A percentile compares a stretch with the other conserved stretches of the same genome.
Conservation (phyloP, 257 asterid species). For the Penstemon barbatus region DNA sequence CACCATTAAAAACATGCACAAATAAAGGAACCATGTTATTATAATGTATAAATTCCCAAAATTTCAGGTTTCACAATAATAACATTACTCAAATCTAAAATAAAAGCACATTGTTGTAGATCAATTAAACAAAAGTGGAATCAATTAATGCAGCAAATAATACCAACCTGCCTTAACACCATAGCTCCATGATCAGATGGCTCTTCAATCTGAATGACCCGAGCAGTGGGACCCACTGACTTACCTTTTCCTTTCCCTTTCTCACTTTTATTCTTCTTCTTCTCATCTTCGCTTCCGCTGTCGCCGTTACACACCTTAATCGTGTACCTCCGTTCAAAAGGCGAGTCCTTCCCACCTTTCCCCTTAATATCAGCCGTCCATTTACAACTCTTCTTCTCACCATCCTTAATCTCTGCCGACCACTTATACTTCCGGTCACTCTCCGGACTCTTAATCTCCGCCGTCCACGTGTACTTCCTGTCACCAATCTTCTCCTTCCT, state of each 20-base stretch:
- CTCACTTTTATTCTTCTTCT: slow-evolving; percentile 35
- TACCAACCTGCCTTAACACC: slow-evolving; percentile 71
- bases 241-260: slow-evolving; percentile 41
- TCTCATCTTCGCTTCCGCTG: slow-evolving; percentile 29
- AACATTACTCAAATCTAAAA: no score
- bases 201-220: slow-evolving; percentile 70
- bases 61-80: no score
- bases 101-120: no score
- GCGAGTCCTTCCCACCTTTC: slow-evolving; percentile 43
- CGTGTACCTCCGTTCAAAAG: slow-evolving; percentile 58
- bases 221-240: slow-evolving; percentile 24
- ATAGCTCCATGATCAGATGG: slow-evolving; percentile 57
- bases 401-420: slow-evolving; percentile 67
- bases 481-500: slow-evolving; percentile 44
- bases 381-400: slow-evolving; percentile 48
- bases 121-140: no score
- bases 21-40: no score
- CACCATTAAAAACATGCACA: not conserved
- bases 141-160: not conserved
- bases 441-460: slow-evolving; percentile 75
- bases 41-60: no score
- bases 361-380: slow-evolving; percentile 82
- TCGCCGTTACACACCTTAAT: slow-evolving; percentile 49
- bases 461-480: slow-evolving; percentile 85
- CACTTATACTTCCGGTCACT: slow-evolving; percentile 67